Base-by-base conservation (phyloP, 352 stramenopile genomes). In the Pelagophyceae sp. region DNA sequence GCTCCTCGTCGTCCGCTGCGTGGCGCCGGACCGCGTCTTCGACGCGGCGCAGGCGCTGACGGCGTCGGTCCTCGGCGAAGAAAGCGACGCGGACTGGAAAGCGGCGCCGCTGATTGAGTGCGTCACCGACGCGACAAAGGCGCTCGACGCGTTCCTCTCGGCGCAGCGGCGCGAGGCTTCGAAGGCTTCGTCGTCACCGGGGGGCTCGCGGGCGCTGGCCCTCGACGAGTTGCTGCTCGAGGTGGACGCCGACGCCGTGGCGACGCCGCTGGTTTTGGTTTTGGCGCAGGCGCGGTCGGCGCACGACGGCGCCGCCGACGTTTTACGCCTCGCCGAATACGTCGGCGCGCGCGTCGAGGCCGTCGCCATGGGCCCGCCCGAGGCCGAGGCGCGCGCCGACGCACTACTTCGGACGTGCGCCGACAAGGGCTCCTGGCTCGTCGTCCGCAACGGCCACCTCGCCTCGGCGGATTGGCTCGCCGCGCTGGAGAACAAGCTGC, bases 391-490 rank as follows among this genome's bases (percentile, higher is more conserved):
- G 60, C 89, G 91, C 29, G 96, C 97, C 1, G 95, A 99, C 78
- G 94, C 93, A 76, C 87, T 94, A 25, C 83, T 99, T 72, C 91
- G 92, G 63, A 91, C 90, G 54, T 96, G 94, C n/a, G 84, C 96
- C 11, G 98, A 98, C 83, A 89, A 91, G 72, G 97, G 96, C 50
- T 95, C 87, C 35, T 99, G 96, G 96, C 87, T 99, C 19, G 87
- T 99, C 81, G 85, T 99, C 76, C 95, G 97, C 54, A 99, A 99
- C 87, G 92, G 97, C 32, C 97, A 99, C 83, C 84, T 99, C 58
- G 99, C 95, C 78, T 89, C 93, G n/a, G 93, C 90, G 50, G 87
- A 93, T 69, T 99, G 96, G 96, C 88, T 99, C 15, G 88, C 90
- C 31, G 90, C 87, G 27, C 87, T 99, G 27, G 96, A 99, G 78